Evolutionary conservation across 2,329 filamentous ascomycete genomes (phyloP), one percentile per base, ranked within the genome.

Genomic region (Alternaria panax): DNA sequence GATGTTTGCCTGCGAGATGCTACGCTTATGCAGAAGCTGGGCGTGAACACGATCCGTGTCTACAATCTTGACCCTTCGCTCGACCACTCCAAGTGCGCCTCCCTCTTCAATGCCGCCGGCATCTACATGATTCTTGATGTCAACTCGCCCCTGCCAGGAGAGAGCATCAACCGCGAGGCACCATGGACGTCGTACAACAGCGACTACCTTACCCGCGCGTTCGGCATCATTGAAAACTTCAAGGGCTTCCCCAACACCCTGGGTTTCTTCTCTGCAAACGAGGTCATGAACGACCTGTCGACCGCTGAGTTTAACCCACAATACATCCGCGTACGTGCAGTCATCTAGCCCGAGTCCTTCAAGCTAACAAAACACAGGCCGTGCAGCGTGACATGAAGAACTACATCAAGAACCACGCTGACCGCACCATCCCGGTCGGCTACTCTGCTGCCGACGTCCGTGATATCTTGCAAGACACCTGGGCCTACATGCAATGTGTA

Each of bases 391-490:
- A 91, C 65, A 80, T 90, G 75, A 90, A 90, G 78, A 83, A 88
- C 60, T 91, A 90, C 77, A 90, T 90, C 71, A 80, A 82, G 51
- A 83, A 85, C 56, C 84, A 90, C 64, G 76, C 81, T 5, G 66
- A 80, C 38, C 85, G 88, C 52, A 67, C 78, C 24, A 90, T 90
- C 59, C 87, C 87, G 7, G 87, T 90, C 28, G 88, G 88, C 32
- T 91, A 91, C 80, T 88, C 86, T 18, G 88, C 88, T 56, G 91
- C 91, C 48, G 91, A 93, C 75, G 91, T 94, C 42, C 88, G 91
- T 60, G 80, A 85, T 1, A 87, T 92, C 42, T 85, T 93, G 24
- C 83, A 88, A 74, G 91, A 93, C 70, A 90, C 86, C 54, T 93
- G 85, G 86, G 87, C 90, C 75, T 93, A 91, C 80, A 83, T 93